Base-by-base conservation (phyloP, 441 rosid species). In the Bocquillonia castaneifolia region DNA sequence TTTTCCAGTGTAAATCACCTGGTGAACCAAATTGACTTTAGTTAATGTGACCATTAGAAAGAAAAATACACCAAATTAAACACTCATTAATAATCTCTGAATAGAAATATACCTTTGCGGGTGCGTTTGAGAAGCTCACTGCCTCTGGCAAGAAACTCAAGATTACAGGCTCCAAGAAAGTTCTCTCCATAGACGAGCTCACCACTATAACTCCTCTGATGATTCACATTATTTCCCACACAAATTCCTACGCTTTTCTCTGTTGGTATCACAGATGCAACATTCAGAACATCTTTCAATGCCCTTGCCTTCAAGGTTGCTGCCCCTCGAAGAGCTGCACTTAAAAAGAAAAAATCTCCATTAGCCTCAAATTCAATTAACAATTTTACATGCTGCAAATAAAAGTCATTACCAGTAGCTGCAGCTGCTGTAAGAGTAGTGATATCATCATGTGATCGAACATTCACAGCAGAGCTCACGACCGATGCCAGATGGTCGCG, bases 1-100 rank as follows among this genome's bases (percentile, higher is more conserved):
- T 63, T 79, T 92, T 90, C 93, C 93, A 92, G 77, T 92, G 98
- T 66, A 92, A 88, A 67, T 90, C 98, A 63, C 95, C 98, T 88
- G 89, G 69, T 57, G 20, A 67, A 50, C 18, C 15, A 50, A 29
- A 55, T 10, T 22, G 58, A 20, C 23, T 50, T 58, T 9, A 17
- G 1, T 37, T 3, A 22, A 17, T 57, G 48, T 17, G 12, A n/a
- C 12, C 14, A 20, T 2, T 9, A 37, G 1, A 14, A 63, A 53
- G 12, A 18, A 28, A 32, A 44, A 60, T 40, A 44, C 13, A 28
- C 18, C 3, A 42, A n/a, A n/a, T n/a, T n/a, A n/a, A n/a, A n/a
- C n/a, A n/a, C n/a, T n/a, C n/a, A n/a, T n/a, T n/a, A n/a, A n/a
- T n/a, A n/a, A n/a, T n/a, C n/a, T n/a, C n/a, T n/a, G n/a, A n/a